Evolutionary conservation across 768 basidiomycete species (phyloP), one percentile per base, ranked within the genome.

Genomic region (Podaxis rugospora): DNA sequence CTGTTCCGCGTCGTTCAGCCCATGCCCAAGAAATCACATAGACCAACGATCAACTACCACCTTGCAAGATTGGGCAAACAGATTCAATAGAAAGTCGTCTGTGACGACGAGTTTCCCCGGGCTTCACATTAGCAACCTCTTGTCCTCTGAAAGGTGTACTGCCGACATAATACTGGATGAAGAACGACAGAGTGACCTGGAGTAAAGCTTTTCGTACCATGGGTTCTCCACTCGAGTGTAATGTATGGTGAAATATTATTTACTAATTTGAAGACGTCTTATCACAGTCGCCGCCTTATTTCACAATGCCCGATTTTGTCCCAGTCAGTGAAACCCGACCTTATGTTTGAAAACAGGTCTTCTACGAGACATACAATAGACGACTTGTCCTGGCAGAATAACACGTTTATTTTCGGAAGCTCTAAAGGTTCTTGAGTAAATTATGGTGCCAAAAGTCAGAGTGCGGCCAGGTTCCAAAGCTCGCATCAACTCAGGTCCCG

Each of bases 41-140:
- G 80, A 69, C 83, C 93, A 36, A 86, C 89, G 36, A 93, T 95
- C 77, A 95, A 95, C 74, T 95, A 92, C 71, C 92, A 94, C 72
- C 84, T 95, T 65, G 87, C 90, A 66, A 84, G 92, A 71, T 79
- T 93, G 64, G 81, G 84, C 63, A 91, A 90, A 70, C 83, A 80
- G 63, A 81, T 86, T 66, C 89, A 89, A 80, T 89, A 83, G 78
- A 77, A 21, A 23, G 10, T 27, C 46, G 40, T 37, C 52, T 36
- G 23, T 7, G 4, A 42, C 40, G 18, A 23, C 47, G 40, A 40
- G 35, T 4, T 37, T 36, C 4, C 10, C 7, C 49, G 27, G 6
- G 27, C 49, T 28, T 28, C 27, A 9, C 32, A 32, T 9, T 32
- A 2, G 32, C 21, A 28, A 14, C 9, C 3, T 9, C 27, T 11